These are phyloP conservation scores for Fulvia fulva DNA, from an alignment of 2,329 filamentous ascomycete genomes.

Conservation along the genomic window DNA sequence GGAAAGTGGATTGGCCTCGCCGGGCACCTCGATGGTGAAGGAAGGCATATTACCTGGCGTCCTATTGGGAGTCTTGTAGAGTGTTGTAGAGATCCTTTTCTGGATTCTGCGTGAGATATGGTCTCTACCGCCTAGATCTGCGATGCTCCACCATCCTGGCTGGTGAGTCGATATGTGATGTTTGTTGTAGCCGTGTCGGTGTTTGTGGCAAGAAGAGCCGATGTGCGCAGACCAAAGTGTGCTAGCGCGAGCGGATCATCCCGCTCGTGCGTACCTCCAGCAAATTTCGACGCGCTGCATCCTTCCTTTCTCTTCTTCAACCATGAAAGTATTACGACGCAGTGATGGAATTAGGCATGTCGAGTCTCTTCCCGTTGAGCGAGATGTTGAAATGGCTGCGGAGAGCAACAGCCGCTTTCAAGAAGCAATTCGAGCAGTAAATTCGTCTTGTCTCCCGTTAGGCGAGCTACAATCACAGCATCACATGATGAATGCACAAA, in stretches of 20 bases:
- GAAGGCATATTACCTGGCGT: too few relatives aligned
- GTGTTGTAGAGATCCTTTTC: neutral
- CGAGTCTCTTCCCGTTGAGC: conserved; percentile 16
- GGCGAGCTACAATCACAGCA: neutral
- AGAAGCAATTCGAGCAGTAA: conserved; percentile 33
- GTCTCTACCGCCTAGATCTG: neutral
- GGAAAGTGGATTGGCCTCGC: conserved; percentile 64
- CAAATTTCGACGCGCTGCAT: neutral
- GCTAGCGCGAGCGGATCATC: conserved; percentile 3
- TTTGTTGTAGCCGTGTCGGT: neutral
- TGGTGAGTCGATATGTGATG: neutral
- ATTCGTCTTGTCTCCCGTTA: conserved; percentile 2
- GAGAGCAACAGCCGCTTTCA: conserved; percentile 39
- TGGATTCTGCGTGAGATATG: neutral
- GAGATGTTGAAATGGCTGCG: conserved; percentile 55
- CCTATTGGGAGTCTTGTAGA: neutral
- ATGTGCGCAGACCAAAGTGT: neutral
- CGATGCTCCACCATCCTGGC: too few relatives aligned
- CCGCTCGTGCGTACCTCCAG: neutral
- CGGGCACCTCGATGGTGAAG: conserved; percentile 65
- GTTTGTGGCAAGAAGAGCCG: neutral
- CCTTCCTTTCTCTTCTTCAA: conserved; percentile 35
- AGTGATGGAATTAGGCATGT: conserved; percentile 35
- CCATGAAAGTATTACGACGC: conserved; percentile 55
- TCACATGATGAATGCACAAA: neutral